Conservation (phyloP, 371 early-diverging fungal species). For the Mucor mucedo region DNA sequence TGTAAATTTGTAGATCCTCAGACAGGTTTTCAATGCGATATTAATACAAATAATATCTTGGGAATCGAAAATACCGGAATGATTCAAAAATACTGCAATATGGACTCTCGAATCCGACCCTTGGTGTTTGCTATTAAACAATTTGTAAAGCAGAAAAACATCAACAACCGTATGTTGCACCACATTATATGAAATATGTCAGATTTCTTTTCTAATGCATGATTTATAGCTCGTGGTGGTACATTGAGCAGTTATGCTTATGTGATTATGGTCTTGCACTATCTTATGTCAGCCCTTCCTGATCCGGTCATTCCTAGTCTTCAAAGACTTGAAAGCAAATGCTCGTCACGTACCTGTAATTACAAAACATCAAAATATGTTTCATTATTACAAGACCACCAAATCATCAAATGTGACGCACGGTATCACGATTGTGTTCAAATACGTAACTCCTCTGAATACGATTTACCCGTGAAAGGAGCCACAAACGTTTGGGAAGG, state of each 20-base stretch:
- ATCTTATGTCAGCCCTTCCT: conserved; percentile 17
- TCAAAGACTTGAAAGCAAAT: conserved; percentile 14
- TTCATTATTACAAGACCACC: conserved; percentile 7
- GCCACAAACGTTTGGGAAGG: conserved; percentile 34
- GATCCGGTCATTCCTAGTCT: conserved; percentile 28
- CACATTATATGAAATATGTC: background rate
- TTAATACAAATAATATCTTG: conserved; percentile 62
- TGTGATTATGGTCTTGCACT: conserved; percentile 34
- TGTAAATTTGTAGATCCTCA: conserved; percentile 72
- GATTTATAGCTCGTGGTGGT: conserved; percentile 20
- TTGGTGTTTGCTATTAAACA: conserved; percentile 63
- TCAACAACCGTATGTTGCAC: conserved; percentile 51
- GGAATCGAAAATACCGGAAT: conserved; percentile 66
- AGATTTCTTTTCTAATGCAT: background rate
- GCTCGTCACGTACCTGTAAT: conserved; percentile 11
- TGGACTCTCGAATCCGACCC: conserved; percentile 61
- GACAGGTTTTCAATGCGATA: conserved; percentile 52
- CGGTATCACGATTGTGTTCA: conserved; percentile 30
- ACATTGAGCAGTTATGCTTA: conserved; percentile 40
- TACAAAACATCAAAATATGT: conserved; percentile 2
- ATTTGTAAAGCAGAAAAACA: conserved; percentile 55
- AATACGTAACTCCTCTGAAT: conserved; percentile 5
- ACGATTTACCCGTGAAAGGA: background rate
- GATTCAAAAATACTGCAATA: conserved; percentile 54
- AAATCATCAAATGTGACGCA: conserved; percentile 3